Evolutionary conservation across 768 basidiomycete species (phyloP).

Genomic region (Sporobolomyces pararoseus): DNA sequence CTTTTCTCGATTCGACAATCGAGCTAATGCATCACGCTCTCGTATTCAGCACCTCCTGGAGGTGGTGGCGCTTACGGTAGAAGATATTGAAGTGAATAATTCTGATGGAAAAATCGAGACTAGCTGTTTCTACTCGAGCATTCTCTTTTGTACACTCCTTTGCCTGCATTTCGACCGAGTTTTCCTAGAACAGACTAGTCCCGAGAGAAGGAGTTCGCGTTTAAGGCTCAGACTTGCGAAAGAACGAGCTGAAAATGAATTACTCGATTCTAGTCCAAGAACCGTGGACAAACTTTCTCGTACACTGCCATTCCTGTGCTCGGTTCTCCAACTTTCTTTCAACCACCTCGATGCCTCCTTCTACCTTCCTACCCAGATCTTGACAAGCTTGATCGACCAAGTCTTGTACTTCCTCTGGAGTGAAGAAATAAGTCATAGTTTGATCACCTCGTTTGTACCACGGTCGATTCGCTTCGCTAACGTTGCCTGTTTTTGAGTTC

Average conservation of each 20-base stretch:
- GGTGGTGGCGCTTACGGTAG: not conserved
- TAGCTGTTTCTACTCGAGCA: too few relatives aligned
- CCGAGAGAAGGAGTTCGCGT: too few relatives aligned
- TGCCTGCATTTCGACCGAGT: too few relatives aligned
- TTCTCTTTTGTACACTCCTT: not conserved
- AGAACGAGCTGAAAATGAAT: too few relatives aligned
- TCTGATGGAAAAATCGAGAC: too few relatives aligned
- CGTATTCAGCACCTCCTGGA: too few relatives aligned
- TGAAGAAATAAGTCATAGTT: slow-evolving; percentile 40
- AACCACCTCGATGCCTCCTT: slow-evolving; percentile 17
- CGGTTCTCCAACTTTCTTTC: slow-evolving; percentile 35
- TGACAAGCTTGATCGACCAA: slow-evolving; percentile 7
- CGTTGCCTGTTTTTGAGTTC: too few relatives aligned
- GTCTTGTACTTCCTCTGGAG: slow-evolving; percentile 5
- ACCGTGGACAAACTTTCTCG: slow-evolving; percentile 34
- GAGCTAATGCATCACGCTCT: too few relatives aligned
- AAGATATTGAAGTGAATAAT: too few relatives aligned
- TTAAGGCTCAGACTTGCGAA: too few relatives aligned
- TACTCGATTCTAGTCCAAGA: slow-evolving; percentile 28
- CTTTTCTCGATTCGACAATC: too few relatives aligned
- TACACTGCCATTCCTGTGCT: slow-evolving; percentile 26
- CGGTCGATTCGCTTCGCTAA: slow-evolving; percentile 2
- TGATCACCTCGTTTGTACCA: slow-evolving; percentile 40
- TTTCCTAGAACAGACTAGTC: too few relatives aligned
- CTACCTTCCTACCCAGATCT: not conserved